A percentile compares a stretch with the other conserved stretches of the same genome.
Evolutionary conservation across 495 filamentous ascomycete species (phyloP).

Genomic region (Tuber calosporum): DNA sequence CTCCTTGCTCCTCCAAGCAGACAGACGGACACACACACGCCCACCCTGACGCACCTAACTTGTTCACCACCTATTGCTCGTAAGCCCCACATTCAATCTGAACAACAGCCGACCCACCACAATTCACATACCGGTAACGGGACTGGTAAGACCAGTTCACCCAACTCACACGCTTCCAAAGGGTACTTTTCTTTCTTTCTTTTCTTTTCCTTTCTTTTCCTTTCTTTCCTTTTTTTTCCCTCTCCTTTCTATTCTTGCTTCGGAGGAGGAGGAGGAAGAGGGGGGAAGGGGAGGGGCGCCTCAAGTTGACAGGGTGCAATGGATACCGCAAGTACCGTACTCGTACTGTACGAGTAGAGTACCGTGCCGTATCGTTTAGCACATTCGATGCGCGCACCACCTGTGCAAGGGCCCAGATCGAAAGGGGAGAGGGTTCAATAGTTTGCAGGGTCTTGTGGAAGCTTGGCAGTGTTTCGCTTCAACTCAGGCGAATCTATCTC

Average conservation of each 20-base stretch:
- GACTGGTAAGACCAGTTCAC: not conserved
- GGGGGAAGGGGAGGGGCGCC: not conserved
- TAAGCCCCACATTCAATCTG: slow-evolving; percentile 1
- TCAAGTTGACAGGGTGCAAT: not conserved
- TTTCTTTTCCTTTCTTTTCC: not conserved
- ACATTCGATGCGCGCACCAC: not conserved
- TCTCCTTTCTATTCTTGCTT: not conserved
- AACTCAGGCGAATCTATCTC: not conserved
- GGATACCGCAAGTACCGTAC: not conserved
- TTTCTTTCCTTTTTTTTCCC: not conserved
- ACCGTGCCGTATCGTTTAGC: not conserved
- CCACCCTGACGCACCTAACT: not conserved
- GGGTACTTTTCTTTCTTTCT: not conserved
- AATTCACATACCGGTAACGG: not conserved
- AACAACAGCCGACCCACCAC: slow-evolving; percentile 1
- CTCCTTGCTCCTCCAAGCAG: not conserved
- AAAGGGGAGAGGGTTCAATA: not conserved
- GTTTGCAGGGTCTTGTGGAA: not conserved
- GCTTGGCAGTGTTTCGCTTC: not conserved
- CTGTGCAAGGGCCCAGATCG: not conserved
- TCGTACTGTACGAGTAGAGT: too few relatives aligned
- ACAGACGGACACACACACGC: not conserved
- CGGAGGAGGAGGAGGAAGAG: too few relatives aligned
- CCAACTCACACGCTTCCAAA: slow-evolving; percentile 2
- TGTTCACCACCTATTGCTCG: slow-evolving; percentile 3